These are phyloP conservation scores for Chrysoporthe puriensis DNA, from an alignment of 2,329 filamentous ascomycete genomes.

Conservation along the genomic window DNA sequence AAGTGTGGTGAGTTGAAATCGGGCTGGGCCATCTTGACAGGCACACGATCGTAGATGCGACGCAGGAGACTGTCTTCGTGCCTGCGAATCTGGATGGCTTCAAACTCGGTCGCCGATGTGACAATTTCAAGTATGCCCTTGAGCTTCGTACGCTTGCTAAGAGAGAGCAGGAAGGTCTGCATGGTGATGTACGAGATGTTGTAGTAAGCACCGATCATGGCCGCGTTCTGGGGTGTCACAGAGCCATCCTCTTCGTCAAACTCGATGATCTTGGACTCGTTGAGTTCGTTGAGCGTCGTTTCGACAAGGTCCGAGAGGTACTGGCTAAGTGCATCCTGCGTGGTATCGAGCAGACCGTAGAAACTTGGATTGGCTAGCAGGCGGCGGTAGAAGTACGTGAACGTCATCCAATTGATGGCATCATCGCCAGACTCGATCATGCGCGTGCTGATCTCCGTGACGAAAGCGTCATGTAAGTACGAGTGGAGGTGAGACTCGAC, in stretches of 20 bases:
- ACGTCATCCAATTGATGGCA: conserved; percentile 97
- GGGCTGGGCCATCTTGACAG: conserved; percentile 90
- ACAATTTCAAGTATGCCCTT: conserved; percentile 98
- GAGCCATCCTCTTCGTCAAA: conserved; percentile 92
- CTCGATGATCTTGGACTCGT: conserved; percentile 93
- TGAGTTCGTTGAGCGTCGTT: conserved; percentile 84
- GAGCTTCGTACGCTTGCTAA: conserved; percentile 86
- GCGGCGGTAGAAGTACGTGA: conserved; percentile 96
- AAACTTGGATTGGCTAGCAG: conserved; percentile 95
- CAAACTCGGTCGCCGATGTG: conserved; percentile 95
- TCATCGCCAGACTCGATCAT: conserved; percentile 95
- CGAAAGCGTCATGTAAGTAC: conserved; percentile 93
- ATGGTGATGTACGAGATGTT: conserved; percentile 99
- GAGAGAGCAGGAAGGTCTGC: conserved; percentile 94
- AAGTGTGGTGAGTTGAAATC: conserved; percentile 94
- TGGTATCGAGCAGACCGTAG: conserved; percentile 86
- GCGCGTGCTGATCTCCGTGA: conserved; percentile 95
- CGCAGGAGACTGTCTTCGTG: conserved; percentile 88
- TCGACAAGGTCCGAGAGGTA: conserved; percentile 96
- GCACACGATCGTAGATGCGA: conserved; percentile 90
- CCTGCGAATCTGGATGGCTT: conserved; percentile 88
- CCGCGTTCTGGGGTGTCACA: conserved; percentile 87
- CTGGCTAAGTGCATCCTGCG: conserved; percentile 89
- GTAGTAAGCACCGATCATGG: conserved; percentile 98
- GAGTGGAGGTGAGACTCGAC: conserved; percentile 93